Evolutionary conservation across 208 protist genomes (phyloP).

Genomic region (Blastocrithidia nonstop): DNA sequence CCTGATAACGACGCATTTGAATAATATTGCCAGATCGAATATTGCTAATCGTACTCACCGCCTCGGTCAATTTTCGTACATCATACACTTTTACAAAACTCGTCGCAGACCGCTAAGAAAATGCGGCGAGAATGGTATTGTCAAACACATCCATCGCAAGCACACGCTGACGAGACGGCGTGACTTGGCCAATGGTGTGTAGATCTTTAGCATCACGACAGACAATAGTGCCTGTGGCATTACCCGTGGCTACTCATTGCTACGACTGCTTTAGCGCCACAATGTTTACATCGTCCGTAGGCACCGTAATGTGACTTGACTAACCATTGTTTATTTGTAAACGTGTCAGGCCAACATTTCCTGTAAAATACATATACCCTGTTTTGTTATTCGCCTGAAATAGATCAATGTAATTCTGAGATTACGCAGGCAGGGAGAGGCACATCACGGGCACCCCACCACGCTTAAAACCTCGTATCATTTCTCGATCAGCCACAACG

Average conservation of each 20-base stretch:
- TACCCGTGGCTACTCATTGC: constrained; percentile 57
- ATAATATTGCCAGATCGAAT: constrained; percentile 52
- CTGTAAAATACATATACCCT: constrained; percentile 67
- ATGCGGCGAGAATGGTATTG: constrained; percentile 58
- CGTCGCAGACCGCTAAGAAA: constrained; percentile 42
- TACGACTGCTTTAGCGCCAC: constrained; percentile 43
- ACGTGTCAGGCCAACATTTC: constrained; percentile 64
- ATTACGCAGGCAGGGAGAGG: constrained; percentile 28
- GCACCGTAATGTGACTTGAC: constrained; percentile 28
- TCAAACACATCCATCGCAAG: constrained; percentile 63
- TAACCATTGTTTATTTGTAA: constrained; percentile 26
- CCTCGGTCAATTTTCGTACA: constrained; percentile 48
- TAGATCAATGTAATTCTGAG: constrained; percentile 69
- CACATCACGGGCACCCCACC: constrained; percentile 54
- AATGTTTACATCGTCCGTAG: constrained; percentile 31
- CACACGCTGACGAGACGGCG: constrained; percentile 41
- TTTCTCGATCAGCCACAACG: constrained; percentile 52
- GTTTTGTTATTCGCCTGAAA: constrained; percentile 48
- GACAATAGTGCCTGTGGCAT: constrained; percentile 32
- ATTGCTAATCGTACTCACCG: constrained; percentile 33
- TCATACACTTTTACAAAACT: constrained; percentile 74
- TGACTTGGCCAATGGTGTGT: constrained; percentile 16
- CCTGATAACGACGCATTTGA: constrained; percentile 58
- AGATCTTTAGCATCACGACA: constrained; percentile 36
- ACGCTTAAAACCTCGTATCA: constrained; percentile 69